Base-by-base conservation (phyloP, 495 filamentous ascomycete genomes). In the Penicillium pulvis region DNA sequence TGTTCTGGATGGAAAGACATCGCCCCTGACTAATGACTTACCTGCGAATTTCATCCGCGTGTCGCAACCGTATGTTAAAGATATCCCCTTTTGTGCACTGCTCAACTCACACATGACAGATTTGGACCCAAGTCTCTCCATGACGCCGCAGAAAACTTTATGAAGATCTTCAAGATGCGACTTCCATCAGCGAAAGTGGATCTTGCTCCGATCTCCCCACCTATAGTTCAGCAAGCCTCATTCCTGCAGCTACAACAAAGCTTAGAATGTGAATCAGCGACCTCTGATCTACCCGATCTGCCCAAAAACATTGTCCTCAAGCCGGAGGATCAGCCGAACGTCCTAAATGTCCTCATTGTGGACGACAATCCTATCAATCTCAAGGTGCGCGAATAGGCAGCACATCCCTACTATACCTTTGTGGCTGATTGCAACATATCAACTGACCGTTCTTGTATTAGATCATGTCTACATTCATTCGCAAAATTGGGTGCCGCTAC, bases 381-480 rank as follows among this genome's bases (percentile, higher is more conserved):
- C n/a, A 75, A 75, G 57, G 70, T 79, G 49, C 50, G 64, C 20
- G 41, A 6, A 8, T n/a, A 4, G 3, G 20, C 17, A 17, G 11
- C 41, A 7, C 39, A 41, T 41, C 36, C 14, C 14, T 12, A 36
- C 12, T 10, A 36, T 12, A 17, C 7, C 16, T n/a, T 14, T 36
- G 1, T 4, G 1, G 14, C 12, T n/a, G 11, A 12, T 41, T 16
- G 39, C 11, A 16, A 12, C 10, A 39, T 39, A 12, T 20, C 23
- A 26, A 11, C 23, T 26, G n/a, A 45, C 14, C 14, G 3, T 6
- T 41, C 0, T 17, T 3, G 6, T n/a, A 11, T 43, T 54, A 76
- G 67, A 68, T 79, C n/a, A 68, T 87, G 24, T 69, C 73, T 14
- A 81, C 79, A 1, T 87, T 82, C 60, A 75, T 86, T 70, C 74